Base-by-base conservation (phyloP, 2,329 filamentous ascomycete species). In the Cladosporium sp. region DNA sequence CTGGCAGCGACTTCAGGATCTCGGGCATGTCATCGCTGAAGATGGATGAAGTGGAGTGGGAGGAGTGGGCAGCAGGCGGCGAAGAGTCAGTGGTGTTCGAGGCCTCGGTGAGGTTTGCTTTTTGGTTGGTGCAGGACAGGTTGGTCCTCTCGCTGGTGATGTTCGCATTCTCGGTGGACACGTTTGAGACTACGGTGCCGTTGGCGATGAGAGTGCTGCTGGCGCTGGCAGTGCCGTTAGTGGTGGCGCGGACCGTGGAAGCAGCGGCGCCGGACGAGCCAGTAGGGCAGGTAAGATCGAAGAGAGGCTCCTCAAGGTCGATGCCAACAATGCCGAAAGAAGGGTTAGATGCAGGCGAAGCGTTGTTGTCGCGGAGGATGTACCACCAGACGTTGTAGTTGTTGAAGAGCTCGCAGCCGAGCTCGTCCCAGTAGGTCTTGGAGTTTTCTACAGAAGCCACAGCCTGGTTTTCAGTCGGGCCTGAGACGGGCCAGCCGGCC, bases 401-500 rank as follows among this genome's bases (percentile, higher is more conserved):
- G 73, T 85, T 87, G 68, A 92, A 88, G 67, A 89, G 78, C 65
- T 80, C 78, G 84, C 92, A 96, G 62, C 88, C 91, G 62, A 94
- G 90, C 55, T 90, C 82, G 72, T 91, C 84, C 90, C 92, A 96
- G 85, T 87, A 97, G n/a, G 79, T 85, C 81, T 91, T 84, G 52
- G 93, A 92, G 75, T 94, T 93, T 63, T 84, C 80, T 36, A 80
- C 69, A 41, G 83, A 88, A 6, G 93, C 83, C 11, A 90, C 84
- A 49, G 87, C 91, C 59, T 86, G 76, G 71, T 88, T 88, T 68
- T 85, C 80, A 1, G 81, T 84, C 70, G 85, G 80, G 65, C 92
- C 93, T 73, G 84, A 87, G 63, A 93, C 87, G 59, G 93, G 92
- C 87, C 91, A 95, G 70, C 93, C 93, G 18, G 92, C 95, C 84